phyloP scores from a whole-genome alignment of 768 basidiomycete species.

The Paxillus rubicundulus region DNA sequence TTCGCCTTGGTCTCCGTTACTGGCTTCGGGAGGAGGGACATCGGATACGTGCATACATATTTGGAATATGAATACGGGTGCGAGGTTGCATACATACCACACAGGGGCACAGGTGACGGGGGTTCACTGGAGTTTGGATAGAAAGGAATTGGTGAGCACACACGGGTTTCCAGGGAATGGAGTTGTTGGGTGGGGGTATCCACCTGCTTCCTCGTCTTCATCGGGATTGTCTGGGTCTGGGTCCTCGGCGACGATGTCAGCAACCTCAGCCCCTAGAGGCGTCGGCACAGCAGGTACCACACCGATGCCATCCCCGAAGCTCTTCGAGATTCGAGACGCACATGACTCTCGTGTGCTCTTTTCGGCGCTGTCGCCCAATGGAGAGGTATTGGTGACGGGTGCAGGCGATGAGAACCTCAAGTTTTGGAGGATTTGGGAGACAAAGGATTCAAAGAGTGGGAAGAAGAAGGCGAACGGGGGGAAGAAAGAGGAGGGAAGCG shows the following conservation, averaged over 20 bases:
- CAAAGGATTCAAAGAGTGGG: constrained; percentile 36
- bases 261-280: constrained; percentile 10
- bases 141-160: constrained; percentile 87
- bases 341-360: constrained; percentile 91
- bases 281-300: constrained; percentile 10
- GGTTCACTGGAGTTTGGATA: constrained; percentile 80
- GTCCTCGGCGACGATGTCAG: constrained; percentile 35
- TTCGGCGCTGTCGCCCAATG: constrained; percentile 81
- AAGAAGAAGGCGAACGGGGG: constrained; percentile 28
- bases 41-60: constrained; percentile 88
- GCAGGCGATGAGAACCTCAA: constrained; percentile 96
- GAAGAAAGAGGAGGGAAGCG: constrained; percentile 33
- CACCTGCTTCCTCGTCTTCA: constrained; percentile 39
- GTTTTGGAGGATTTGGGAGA: constrained; percentile 90
- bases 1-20: constrained; percentile 92
- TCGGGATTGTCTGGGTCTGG: constrained; percentile 57
- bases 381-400: constrained; percentile 88
- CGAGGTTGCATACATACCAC: constrained; percentile 80
- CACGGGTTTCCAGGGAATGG: constrained; percentile 93
- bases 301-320: constrained; percentile 16
- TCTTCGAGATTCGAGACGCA: constrained; percentile 74
- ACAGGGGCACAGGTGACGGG: constrained; percentile 93
- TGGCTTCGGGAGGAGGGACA: constrained; percentile 93
- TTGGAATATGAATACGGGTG: constrained; percentile 91
- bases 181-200: constrained; percentile 82